These are phyloP conservation scores for Schizophyllum amplum DNA, from an alignment of 1,284 basidiomycete species.

Conservation along the genomic window DNA sequence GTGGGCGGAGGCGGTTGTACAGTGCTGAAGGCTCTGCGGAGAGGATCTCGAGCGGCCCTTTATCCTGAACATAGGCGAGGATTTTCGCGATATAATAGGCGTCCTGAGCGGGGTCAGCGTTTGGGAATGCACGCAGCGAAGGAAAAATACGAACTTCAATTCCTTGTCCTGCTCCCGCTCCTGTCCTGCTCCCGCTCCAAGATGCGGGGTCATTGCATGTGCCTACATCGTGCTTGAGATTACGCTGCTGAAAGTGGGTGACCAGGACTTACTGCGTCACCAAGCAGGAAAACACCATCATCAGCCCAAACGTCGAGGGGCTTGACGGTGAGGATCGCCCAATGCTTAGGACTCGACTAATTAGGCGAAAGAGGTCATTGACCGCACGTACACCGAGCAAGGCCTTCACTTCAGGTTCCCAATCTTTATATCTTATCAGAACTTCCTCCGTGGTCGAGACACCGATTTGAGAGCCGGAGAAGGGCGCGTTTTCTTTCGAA, in stretches of 20 bases:
- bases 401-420: constrained; percentile 30
- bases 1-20: background rate
- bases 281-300: constrained; percentile 32
- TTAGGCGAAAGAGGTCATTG: background rate
- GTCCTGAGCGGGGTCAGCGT: too few species aligned
- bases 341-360: constrained; percentile 24
- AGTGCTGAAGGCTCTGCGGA: background rate
- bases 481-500: constrained; percentile 25
- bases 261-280: constrained; percentile 33
- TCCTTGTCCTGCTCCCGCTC: constrained; percentile 27
- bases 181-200: constrained; percentile 32
- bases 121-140: too few species aligned
- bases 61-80: background rate
- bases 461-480: constrained; percentile 24
- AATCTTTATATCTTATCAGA: constrained; percentile 19
- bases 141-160: background rate
- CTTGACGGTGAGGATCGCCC: constrained; percentile 37
- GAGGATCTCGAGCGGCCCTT: too few species aligned
- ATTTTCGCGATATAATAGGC: background rate
- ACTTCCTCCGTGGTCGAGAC: constrained; percentile 23
- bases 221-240: too few species aligned
- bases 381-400: constrained; percentile 22
- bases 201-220: constrained; percentile 32
- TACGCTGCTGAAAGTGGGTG: too few species aligned
- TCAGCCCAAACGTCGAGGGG: constrained; percentile 28